Evolutionary conservation across 495 filamentous ascomycete species (phyloP).

Genomic region (Extremus antarcticus): DNA sequence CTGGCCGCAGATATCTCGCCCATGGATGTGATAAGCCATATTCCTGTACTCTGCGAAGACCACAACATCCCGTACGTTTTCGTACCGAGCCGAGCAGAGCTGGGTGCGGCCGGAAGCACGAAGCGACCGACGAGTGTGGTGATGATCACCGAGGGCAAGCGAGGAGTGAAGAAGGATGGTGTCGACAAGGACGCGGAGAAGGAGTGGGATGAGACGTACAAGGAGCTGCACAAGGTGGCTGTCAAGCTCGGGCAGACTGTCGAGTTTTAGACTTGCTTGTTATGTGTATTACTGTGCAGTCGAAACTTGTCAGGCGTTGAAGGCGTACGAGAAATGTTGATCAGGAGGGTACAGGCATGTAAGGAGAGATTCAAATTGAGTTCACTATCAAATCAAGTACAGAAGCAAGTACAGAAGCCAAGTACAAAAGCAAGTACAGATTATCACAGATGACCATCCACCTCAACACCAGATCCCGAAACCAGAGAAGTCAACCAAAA

Average conservation of each 20-base stretch:
- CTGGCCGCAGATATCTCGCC: slow-evolving; percentile 95
- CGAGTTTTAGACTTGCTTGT: slow-evolving; percentile 6
- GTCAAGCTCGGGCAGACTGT: slow-evolving; percentile 18
- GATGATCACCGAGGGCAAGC: slow-evolving; percentile 37
- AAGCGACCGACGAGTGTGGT: slow-evolving; percentile 93
- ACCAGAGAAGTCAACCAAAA: too few relatives aligned
- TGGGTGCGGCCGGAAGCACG: slow-evolving; percentile 81
- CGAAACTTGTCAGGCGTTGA: background rate
- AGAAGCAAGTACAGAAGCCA: too few relatives aligned
- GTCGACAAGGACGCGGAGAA: slow-evolving; percentile 5
- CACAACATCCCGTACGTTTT: slow-evolving; percentile 92
- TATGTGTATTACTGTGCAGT: background rate
- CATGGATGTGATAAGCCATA: slow-evolving; percentile 93
- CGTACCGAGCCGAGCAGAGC: slow-evolving; percentile 73
- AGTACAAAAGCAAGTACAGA: too few relatives aligned
- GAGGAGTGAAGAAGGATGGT: slow-evolving; percentile 2
- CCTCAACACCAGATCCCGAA: too few relatives aligned
- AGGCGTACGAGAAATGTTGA: background rate
- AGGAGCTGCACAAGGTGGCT: slow-evolving; percentile 14
- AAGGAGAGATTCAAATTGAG: background rate
- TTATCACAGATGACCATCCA: too few relatives aligned
- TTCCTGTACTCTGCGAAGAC: slow-evolving; percentile 95
- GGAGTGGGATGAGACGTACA: slow-evolving; percentile 4
- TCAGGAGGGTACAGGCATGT: too few relatives aligned
- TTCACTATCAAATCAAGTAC: background rate